Base-by-base conservation (phyloP, 2,329 filamentous ascomycete genomes). In the Coniochaeta ligniaria region DNA sequence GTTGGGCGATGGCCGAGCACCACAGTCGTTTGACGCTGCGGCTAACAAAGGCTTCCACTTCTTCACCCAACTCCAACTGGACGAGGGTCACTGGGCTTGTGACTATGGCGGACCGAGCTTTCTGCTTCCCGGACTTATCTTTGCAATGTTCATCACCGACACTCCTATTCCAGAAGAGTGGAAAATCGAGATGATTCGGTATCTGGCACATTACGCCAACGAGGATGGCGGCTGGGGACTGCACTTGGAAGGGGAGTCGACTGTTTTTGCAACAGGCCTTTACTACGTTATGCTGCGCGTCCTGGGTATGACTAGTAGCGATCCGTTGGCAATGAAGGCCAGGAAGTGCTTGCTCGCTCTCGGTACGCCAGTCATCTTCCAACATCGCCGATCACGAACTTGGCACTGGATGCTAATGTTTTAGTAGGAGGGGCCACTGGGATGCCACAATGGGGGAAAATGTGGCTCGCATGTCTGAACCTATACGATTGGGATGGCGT, bases 71-170 rank as follows among this genome's bases (percentile, higher is more conserved):
- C 83, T 98, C 26, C 95, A 99, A 73, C 81, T 96, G 1, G 86
- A 89, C 16, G 88, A 91, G 0, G 95, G 95, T 7, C 91, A 97
- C 70, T 99, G 95, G 95, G 95, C 83, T 6, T 97, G 94, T 77
- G 95, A 99, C 73, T 99, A 99, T 76, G 95, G 95, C 59, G 95
- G 95, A 0, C 95, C 95, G 3, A 94, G 97, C 90, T 99, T 99
- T 71, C 83, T 98, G 41, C 80, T 98, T 1, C 91, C 94, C 0
- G 91, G 94, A 50, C 73, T 96, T 22, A 86, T 97, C 63, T 86
- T 96, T 66, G 83, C 90, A 28, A 96, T 91, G 86, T 93, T 96
- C 72, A 89, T 89, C 59, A 98, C 93, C 63, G 87, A 93, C 71
- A 96, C 92, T 59, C 89, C 90, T 3, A 91, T 98, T 61, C 87